These are phyloP conservation scores for Chrysochromulina tobinii DNA, from an alignment of 78 protist species.

Conservation along the genomic window DNA sequence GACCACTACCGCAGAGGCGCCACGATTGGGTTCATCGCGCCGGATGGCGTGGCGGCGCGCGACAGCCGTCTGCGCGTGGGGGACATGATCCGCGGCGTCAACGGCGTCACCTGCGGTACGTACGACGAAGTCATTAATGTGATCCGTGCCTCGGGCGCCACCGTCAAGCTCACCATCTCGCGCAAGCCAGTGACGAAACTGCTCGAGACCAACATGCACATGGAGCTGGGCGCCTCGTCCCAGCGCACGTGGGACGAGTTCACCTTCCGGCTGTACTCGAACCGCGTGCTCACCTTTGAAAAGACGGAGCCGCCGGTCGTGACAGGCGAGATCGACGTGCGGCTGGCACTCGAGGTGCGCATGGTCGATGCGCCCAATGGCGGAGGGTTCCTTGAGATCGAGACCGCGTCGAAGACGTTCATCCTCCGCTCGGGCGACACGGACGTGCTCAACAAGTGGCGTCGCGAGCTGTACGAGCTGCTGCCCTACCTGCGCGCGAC, in stretches of 20 bases:
- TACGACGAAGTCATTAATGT: neutral
- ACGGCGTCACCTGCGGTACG: neutral
- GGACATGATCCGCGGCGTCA: neutral
- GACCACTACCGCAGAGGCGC: conserved; percentile 1
- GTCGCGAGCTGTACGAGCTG: conserved; percentile 10
- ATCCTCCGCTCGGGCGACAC: neutral
- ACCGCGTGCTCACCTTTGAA: neutral
- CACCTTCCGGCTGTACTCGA: neutral
- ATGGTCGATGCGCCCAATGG: neutral
- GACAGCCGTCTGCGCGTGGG: neutral
- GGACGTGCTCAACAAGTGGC: neutral
- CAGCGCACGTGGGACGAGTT: neutral
- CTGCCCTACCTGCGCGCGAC: neutral
- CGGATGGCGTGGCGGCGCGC: neutral
- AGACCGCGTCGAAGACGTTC: neutral
- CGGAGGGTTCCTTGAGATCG: neutral
- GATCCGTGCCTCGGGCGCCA: neutral
- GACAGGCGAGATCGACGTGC: neutral
- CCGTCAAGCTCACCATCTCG: neutral
- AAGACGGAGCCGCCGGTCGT: neutral
- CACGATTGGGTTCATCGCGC: neutral
- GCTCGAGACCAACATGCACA: neutral
- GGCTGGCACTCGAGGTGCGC: neutral
- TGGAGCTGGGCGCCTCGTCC: neutral
- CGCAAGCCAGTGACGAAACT: neutral